Conservation (phyloP, 1,284 basidiomycete genomes). For the Apiotrichum domesticum region DNA sequence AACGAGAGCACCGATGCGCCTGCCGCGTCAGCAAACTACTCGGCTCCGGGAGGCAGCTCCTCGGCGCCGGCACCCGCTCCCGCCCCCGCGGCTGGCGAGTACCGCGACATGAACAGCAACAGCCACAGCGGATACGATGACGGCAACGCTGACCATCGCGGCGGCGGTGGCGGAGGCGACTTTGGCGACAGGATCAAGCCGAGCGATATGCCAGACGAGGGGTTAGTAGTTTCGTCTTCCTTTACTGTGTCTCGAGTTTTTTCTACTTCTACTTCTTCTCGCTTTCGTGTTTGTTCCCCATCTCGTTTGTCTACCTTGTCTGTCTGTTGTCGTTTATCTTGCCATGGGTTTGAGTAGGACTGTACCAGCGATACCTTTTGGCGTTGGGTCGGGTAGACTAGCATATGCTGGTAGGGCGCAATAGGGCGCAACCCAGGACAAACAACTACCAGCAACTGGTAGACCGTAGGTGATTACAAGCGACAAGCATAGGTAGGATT, state of each 20-base stretch:
- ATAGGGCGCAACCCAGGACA: too few species aligned
- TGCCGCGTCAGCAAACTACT: not conserved
- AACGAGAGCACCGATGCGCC: not conserved
- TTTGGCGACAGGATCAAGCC: slow-evolving; percentile 56
- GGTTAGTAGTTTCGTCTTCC: slow-evolving; percentile 60
- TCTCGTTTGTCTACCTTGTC: not conserved
- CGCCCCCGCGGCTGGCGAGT: not conserved
- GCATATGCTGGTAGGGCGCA: too few species aligned
- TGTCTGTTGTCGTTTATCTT: not conserved
- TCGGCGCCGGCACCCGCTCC: not conserved
- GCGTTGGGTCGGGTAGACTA: not conserved
- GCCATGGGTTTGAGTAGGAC: not conserved
- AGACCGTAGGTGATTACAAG: not conserved
- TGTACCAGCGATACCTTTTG: too few species aligned
- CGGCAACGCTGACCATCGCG: not conserved
- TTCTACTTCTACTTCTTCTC: not conserved
- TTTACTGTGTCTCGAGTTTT: slow-evolving; percentile 12
- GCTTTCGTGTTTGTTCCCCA: not conserved
- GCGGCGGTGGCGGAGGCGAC: not conserved
- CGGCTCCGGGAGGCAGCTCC: not conserved
- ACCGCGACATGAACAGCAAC: not conserved
- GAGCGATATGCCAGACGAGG: slow-evolving; percentile 97
- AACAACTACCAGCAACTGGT: too few species aligned
- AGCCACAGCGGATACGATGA: not conserved
- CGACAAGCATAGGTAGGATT: not conserved